A percentile compares a stretch with the other conserved stretches of the same genome.
These are phyloP conservation scores for Ascocoryne sarcoides DNA, from an alignment of 2,329 filamentous ascomycete genomes.

Conservation along the genomic window DNA sequence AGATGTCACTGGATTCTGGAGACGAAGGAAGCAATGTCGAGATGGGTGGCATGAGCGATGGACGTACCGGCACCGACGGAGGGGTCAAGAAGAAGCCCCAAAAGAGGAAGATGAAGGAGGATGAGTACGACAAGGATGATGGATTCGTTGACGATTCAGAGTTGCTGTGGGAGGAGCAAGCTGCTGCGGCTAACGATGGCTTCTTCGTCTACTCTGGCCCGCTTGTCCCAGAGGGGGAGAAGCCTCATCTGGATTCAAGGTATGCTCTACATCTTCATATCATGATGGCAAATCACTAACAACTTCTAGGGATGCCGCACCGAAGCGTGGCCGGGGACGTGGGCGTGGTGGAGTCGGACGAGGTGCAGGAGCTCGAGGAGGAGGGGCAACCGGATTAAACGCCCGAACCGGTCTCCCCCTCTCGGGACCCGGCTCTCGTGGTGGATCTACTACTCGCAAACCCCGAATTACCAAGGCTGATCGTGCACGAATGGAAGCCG, in stretches of 20 bases:
- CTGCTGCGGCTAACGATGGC: constrained; percentile 86
- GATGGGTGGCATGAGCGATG: constrained; percentile 60
- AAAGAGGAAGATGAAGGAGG: constrained; percentile 70
- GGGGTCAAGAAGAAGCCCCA: constrained; percentile 54
- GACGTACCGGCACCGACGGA: constrained; percentile 50
- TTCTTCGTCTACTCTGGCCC: constrained; percentile 98
- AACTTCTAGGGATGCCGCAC: constrained; percentile 56
- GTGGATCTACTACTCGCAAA: constrained; percentile 66
- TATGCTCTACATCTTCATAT: constrained; percentile 8
- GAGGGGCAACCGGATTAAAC: constrained; percentile 32
- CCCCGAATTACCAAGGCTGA: constrained; percentile 81
- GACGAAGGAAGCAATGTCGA: constrained; percentile 82
- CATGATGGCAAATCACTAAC: background rate
- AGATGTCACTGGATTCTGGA: constrained; percentile 69
- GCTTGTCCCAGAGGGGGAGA: constrained; percentile 78
- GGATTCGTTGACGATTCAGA: constrained; percentile 91
- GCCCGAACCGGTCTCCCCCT: constrained; percentile 36
- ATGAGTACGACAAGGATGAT: constrained; percentile 77
- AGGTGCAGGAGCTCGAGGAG: constrained; percentile 52
- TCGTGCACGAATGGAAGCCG: constrained; percentile 69
- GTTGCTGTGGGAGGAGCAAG: constrained; percentile 89
- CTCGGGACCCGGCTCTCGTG: constrained; percentile 59
- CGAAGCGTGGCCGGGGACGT: constrained; percentile 49
- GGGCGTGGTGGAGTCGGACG: constrained; percentile 46
- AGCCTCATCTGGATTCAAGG: constrained; percentile 49